phyloP scores from a whole-genome alignment of 805 yeast genomes.

The Schizosaccharomyces octosporus region DNA sequence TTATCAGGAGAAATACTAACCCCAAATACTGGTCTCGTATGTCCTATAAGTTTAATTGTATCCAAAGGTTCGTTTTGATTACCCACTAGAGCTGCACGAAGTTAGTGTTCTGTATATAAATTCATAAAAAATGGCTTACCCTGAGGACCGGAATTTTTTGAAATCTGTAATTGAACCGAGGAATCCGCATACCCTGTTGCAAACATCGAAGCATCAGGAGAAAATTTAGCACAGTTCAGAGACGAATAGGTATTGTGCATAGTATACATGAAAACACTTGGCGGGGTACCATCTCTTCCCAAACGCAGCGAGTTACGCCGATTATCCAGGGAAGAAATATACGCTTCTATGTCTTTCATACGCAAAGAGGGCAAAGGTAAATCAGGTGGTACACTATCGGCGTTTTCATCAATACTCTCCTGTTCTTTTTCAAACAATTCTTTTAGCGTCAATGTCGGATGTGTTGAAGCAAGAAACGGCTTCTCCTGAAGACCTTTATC shows the following conservation, averaged over 20 bases:
- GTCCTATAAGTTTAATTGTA: slow-evolving; percentile 43
- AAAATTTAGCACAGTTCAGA: slow-evolving; percentile 65
- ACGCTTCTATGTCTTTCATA: slow-evolving; percentile 56
- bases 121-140: too few relatives aligned
- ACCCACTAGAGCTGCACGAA: not conserved
- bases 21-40: slow-evolving; percentile 82
- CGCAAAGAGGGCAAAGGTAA: slow-evolving; percentile 78
- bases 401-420: slow-evolving; percentile 15
- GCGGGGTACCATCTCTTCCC: slow-evolving; percentile 58
- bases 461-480: slow-evolving; percentile 27
- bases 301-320: slow-evolving; percentile 49
- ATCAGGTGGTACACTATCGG: slow-evolving; percentile 42
- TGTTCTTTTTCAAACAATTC: slow-evolving; percentile 10
- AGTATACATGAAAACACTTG: slow-evolving; percentile 92
- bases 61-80: not conserved
- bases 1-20: slow-evolving; percentile 77
- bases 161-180: slow-evolving; percentile 59
- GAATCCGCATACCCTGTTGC: slow-evolving; percentile 92
- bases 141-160: slow-evolving; percentile 28
- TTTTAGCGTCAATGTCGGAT: not conserved
- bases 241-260: slow-evolving; percentile 86
- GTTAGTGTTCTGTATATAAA: too few relatives aligned
- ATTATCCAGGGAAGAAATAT: slow-evolving; percentile 57
- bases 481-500: slow-evolving; percentile 21
- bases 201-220: slow-evolving; percentile 60